Evolutionary conservation across 495 filamentous ascomycete species (phyloP), one percentile per base, ranked within the genome.

Genomic region (Aspergillus haitiensis): DNA sequence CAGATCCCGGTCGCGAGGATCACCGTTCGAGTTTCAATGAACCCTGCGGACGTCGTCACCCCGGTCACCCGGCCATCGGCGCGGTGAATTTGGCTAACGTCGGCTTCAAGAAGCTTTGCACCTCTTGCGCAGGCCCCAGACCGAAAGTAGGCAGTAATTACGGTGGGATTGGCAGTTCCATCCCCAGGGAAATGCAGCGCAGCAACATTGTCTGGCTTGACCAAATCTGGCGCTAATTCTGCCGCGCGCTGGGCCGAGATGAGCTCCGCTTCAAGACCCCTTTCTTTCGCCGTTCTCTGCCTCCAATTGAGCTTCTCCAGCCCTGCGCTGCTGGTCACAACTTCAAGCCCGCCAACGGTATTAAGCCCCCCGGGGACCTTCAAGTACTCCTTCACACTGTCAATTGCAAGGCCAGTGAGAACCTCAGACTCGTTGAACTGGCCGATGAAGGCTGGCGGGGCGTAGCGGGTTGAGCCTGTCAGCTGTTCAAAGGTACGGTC

Each of bases 391-490:
- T 58, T 62, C 6, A 73, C 70, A 5, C 62, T 72, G 6, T 73
- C 70, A 37, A 69, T 67, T 1, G 72, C 69, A 6, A 75, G 67
- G 3, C 55, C 61, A 2, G 70, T 73, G 39, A 75, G 48, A 4
- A 69, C 66, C 0, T 65, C 49, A 7, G 72, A 75, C 56, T 73
- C 72, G 36, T 75, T 75, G 51, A 70, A 67, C 39, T 75, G 72
- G 39, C 70, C 72, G n/a, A 75, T 66, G 35, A 73, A 75, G 3
- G 70, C 72, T 4, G 72, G 69, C 5, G 72, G 72, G 7, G 72
- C 70, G 56, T 72, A 56, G 18, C 67, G 67, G 0, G 72, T 75
- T 9, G 72, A 73, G 13, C 70, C 70, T 33, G 63, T 50, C 10
- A 64, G 39, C 2, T 55, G 51, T 0, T 63, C 37, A 3, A 72